These are phyloP conservation scores for Euphorbia tirucalli DNA, from an alignment of 345 rosid genomes.

Conservation along the genomic window DNA sequence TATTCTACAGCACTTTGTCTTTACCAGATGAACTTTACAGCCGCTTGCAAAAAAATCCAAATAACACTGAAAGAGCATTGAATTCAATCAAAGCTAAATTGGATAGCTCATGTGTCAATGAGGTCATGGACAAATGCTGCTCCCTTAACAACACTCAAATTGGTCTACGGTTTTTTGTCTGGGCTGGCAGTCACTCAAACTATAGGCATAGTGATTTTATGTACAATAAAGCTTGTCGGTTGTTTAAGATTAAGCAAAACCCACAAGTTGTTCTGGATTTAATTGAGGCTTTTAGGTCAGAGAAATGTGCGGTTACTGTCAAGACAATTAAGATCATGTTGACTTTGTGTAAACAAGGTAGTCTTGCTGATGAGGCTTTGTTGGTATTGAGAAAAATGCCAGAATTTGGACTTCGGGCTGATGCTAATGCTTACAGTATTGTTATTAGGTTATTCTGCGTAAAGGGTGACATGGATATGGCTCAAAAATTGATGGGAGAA, in stretches of 20 bases:
- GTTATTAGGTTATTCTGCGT: slow-evolving; percentile 69
- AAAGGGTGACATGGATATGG: slow-evolving; percentile 55
- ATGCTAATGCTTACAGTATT: slow-evolving; percentile 48
- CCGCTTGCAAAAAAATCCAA: slow-evolving; percentile 37
- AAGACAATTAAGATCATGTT: slow-evolving; percentile 59
- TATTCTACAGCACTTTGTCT: slow-evolving; percentile 33
- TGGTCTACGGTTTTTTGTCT: slow-evolving; percentile 76
- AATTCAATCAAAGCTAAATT: slow-evolving; percentile 39
- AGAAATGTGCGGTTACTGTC: slow-evolving; percentile 50
- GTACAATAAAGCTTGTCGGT: slow-evolving; percentile 62
- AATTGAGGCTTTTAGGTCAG: slow-evolving; percentile 49
- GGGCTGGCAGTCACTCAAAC: slow-evolving; percentile 69
- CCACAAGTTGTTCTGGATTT: slow-evolving; percentile 48
- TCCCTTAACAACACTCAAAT: slow-evolving; percentile 31
- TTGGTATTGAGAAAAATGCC: slow-evolving; percentile 63
- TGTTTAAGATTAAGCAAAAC: slow-evolving; percentile 48
- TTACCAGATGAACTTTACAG: slow-evolving; percentile 41
- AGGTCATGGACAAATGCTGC: slow-evolving; percentile 52
- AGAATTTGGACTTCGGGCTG: slow-evolving; percentile 50
- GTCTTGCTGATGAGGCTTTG: slow-evolving; percentile 64
- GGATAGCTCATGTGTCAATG: slow-evolving; percentile 49
- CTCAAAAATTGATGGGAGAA: slow-evolving; percentile 58
- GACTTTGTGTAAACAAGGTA: slow-evolving; percentile 62
- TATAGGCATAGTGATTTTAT: slow-evolving; percentile 62
- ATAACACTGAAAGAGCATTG: slow-evolving; percentile 49